Conservation (phyloP, 1,284 basidiomycete species). For the Cryptococcus sp. region DNA sequence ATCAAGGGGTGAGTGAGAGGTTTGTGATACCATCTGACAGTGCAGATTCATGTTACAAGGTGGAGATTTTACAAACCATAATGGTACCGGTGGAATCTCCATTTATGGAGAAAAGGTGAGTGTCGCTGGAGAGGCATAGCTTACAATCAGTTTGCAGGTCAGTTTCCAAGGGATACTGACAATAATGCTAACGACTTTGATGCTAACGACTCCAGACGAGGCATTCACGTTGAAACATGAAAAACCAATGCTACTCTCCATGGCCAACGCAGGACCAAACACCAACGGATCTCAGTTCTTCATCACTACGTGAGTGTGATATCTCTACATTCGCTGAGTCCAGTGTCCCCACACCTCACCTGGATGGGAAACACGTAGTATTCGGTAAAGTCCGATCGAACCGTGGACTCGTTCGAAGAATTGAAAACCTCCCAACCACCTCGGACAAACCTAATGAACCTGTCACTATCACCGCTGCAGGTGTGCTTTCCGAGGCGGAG, state of each 20-base stretch:
- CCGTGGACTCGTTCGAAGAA: conserved; percentile 59
- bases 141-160: conserved; percentile 12
- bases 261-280: conserved; percentile 74
- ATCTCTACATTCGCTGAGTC: background rate
- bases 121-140: background rate
- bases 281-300: conserved; percentile 61
- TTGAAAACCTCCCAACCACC: conserved; percentile 59
- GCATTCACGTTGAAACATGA: conserved; percentile 76
- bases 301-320: conserved; percentile 47
- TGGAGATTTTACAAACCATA: conserved; percentile 52
- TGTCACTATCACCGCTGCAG: conserved; percentile 56
- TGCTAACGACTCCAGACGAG: conserved; percentile 59
- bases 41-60: conserved; percentile 69
- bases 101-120: conserved; percentile 76
- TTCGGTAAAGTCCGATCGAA: conserved; percentile 69
- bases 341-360: conserved; percentile 48
- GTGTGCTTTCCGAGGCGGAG: conserved; percentile 47
- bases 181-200: background rate
- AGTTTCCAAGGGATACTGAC: background rate
- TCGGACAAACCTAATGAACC: conserved; percentile 50
- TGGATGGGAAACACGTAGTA: conserved; percentile 74
- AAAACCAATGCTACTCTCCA: conserved; percentile 77
- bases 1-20: conserved; percentile 49
- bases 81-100: conserved; percentile 88
- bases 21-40: background rate